These are phyloP conservation scores for Dujonia santamariae DNA, from an alignment of 1,139 yeast species.

Conservation along the genomic window DNA sequence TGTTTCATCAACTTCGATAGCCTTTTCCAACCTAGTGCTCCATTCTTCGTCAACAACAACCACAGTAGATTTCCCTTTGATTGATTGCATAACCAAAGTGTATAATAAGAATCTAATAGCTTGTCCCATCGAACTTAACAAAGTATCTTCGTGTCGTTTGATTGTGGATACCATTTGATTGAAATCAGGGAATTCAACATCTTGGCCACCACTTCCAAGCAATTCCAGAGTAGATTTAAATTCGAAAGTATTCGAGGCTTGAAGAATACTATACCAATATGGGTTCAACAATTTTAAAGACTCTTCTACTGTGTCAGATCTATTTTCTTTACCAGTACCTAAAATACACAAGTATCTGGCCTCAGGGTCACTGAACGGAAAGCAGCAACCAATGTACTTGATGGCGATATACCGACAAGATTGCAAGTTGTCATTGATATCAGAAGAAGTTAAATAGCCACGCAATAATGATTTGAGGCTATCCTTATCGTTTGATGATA, in stretches of 20 bases:
- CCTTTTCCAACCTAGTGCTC: constrained; percentile 69
- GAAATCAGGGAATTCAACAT: constrained; percentile 45
- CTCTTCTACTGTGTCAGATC: constrained; percentile 77
- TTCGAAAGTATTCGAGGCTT: constrained; percentile 40
- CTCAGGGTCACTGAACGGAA: constrained; percentile 65
- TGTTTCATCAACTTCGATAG: constrained; percentile 57
- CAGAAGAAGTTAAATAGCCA: constrained; percentile 27
- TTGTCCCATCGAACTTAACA: constrained; percentile 30
- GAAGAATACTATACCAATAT: constrained; percentile 53
- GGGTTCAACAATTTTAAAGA: constrained; percentile 84
- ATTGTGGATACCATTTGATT: constrained; percentile 28
- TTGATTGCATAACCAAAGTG: constrained; percentile 64
- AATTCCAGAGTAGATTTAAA: constrained; percentile 43
- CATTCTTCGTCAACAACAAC: constrained; percentile 72
- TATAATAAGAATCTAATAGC: constrained; percentile 51
- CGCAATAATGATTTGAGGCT: constrained; percentile 45
- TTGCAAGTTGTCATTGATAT: constrained; percentile 20
- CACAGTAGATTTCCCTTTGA: constrained; percentile 49
- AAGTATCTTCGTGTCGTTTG: constrained; percentile 13
- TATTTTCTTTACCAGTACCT: constrained; percentile 56
- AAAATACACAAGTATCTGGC: constrained; percentile 68
- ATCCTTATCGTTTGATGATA: constrained; percentile 36
- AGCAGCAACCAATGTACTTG: constrained; percentile 62
- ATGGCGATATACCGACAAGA: constrained; percentile 60
- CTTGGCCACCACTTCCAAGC: constrained; percentile 29